Conservation (phyloP, 1,284 basidiomycete species). For the Nidula niveotomentosa region DNA sequence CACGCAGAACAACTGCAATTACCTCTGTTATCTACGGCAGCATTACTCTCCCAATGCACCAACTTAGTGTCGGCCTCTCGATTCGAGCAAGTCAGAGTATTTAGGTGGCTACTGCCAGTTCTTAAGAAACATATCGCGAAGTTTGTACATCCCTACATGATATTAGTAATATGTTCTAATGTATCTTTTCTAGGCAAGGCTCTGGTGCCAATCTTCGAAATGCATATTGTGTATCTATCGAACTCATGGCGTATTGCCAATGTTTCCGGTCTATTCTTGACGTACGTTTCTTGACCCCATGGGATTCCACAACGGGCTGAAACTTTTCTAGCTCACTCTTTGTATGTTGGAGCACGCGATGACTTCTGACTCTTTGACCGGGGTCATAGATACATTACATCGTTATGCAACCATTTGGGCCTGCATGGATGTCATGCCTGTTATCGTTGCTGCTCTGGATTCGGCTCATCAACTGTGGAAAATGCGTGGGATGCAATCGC, state of each 20-base stretch:
- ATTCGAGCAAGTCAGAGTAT: slow-evolving; percentile 68
- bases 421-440: slow-evolving; percentile 64
- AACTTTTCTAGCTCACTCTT: slow-evolving; percentile 51
- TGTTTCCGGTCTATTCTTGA: slow-evolving; percentile 70
- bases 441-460: slow-evolving; percentile 59
- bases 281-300: slow-evolving; percentile 34
- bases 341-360: slow-evolving; percentile 50
- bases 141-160: too few relatives aligned
- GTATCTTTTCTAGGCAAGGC: slow-evolving; percentile 33
- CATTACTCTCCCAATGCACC: slow-evolving; percentile 41
- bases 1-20: background rate
- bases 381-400: slow-evolving; percentile 64
- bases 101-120: slow-evolving; percentile 29
- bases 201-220: slow-evolving; percentile 66
- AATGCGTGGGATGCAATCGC: slow-evolving; percentile 59
- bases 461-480: slow-evolving; percentile 63
- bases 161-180: too few relatives aligned
- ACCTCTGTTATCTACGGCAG: slow-evolving; percentile 32
- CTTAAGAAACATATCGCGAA: too few relatives aligned
- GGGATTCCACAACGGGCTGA: too few relatives aligned
- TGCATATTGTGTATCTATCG: slow-evolving; percentile 49
- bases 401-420: slow-evolving; percentile 72
- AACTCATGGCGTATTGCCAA: slow-evolving; percentile 58
- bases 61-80: slow-evolving; percentile 52
- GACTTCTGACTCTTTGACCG: slow-evolving; percentile 51